Evolutionary conservation across 257 asterid genomes (phyloP).

Genomic region (Linaria vulgaris): DNA sequence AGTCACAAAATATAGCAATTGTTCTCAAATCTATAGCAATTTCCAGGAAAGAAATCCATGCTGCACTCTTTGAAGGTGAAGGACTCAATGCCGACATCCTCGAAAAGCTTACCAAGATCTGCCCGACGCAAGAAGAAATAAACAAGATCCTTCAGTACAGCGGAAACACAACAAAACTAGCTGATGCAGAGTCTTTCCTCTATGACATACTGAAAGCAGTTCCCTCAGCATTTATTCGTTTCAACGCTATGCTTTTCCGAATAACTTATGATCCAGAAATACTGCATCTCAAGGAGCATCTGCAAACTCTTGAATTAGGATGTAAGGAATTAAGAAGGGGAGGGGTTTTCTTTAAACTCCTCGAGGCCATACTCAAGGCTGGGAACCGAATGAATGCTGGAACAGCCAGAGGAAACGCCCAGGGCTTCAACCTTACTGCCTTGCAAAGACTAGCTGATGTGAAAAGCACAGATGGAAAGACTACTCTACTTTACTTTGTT

Average conservation of each 20-base stretch:
- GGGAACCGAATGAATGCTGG: constrained; percentile 89
- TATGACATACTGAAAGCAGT: constrained; percentile 62
- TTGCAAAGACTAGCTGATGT: constrained; percentile 61
- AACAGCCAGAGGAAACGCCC: constrained; percentile 76
- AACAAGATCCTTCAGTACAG: constrained; percentile 52
- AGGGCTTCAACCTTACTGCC: constrained; percentile 68
- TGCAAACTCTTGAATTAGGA: constrained; percentile 63
- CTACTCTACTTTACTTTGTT: constrained; percentile 75
- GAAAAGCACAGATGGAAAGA: constrained; percentile 74
- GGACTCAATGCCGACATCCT: constrained; percentile 65
- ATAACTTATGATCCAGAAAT: constrained; percentile 68
- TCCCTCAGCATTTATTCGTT: constrained; percentile 67
- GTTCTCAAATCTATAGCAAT: constrained; percentile 62
- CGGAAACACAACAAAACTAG: constrained; percentile 62
- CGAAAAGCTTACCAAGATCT: constrained; percentile 67
- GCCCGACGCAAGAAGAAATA: constrained; percentile 72
- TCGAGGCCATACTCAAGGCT: constrained; percentile 86
- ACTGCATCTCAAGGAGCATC: constrained; percentile 57
- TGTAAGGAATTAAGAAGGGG: constrained; percentile 64
- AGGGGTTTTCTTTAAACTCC: constrained; percentile 64
- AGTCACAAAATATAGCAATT: constrained; percentile 80
- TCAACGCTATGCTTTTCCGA: constrained; percentile 71
- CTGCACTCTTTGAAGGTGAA: constrained; percentile 59
- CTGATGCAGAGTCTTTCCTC: constrained; percentile 84
- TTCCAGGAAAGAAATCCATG: constrained; percentile 62